A percentile compares a stretch with the other conserved stretches of the same genome.
Evolutionary conservation across 345 rosid genomes (phyloP).

Genomic region (Syzygium oleosum): DNA sequence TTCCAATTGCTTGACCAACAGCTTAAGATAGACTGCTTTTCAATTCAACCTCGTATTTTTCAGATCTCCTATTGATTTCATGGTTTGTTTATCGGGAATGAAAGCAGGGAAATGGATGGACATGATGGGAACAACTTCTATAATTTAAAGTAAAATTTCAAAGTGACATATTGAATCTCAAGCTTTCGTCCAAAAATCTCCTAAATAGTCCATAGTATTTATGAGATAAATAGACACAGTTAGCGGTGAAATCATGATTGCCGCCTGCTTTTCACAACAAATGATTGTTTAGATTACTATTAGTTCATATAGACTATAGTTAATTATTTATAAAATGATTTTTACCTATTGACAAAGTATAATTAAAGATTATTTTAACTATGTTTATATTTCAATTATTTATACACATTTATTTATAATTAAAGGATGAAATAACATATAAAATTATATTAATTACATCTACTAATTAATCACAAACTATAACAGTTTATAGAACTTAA

Average conservation of each 20-base stretch:
- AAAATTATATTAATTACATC: neutral
- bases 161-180: neutral
- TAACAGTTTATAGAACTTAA: neutral
- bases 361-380: neutral
- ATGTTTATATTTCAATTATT: neutral
- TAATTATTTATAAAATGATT: neutral
- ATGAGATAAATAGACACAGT: neutral
- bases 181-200: neutral
- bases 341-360: neutral
- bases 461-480: neutral
- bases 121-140: neutral
- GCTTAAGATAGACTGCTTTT: neutral
- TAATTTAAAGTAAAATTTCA: neutral
- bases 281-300: neutral
- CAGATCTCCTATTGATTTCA: neutral
- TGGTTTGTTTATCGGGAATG: neutral
- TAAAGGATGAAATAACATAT: neutral
- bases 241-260: neutral
- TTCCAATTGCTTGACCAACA: neutral
- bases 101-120: neutral
- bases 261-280: neutral
- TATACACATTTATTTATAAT: neutral
- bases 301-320: neutral
- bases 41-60: neutral
- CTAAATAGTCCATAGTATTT: neutral